Percentiles rank a stretch among this genome's conserved stretches.
These are phyloP conservation scores for Ophiostoma quercus DNA, from an alignment of 2,329 filamentous ascomycete species.

Conservation along the genomic window DNA sequence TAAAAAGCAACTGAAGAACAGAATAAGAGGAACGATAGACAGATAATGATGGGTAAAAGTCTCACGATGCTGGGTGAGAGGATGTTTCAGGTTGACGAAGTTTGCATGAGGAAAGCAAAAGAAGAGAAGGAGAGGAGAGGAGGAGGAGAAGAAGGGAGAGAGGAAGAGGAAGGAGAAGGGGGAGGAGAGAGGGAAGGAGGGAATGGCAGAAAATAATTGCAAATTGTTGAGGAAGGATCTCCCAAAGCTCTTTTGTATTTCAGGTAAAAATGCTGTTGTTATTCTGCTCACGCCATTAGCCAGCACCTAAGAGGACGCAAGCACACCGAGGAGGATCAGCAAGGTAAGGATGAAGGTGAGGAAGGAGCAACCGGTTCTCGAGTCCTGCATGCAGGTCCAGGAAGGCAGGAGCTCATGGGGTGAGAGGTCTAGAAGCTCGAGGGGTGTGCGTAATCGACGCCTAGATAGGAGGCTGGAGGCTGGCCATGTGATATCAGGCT, in stretches of 20 bases:
- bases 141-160: not conserved
- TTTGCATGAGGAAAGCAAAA: constrained; percentile 1
- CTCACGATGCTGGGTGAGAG: not conserved
- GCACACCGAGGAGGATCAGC: not conserved
- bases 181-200: not conserved
- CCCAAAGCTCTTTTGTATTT: not conserved
- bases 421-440: not conserved
- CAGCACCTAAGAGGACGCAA: not conserved
- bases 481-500: not conserved
- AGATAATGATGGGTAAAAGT: not conserved
- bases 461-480: not conserved
- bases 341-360: not conserved
- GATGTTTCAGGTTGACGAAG: too few species aligned
- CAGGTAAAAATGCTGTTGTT: not conserved
- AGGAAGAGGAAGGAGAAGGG: not conserved
- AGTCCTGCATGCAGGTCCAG: not conserved
- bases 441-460: not conserved
- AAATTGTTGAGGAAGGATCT: not conserved
- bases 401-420: constrained; percentile 1
- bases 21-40: not conserved
- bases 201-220: too few species aligned
- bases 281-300: not conserved
- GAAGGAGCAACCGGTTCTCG: constrained; percentile 15
- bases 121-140: not conserved
- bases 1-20: not conserved